phyloP scores from a whole-genome alignment of 352 stramenopile species.

The Globisporangium spinosum region DNA sequence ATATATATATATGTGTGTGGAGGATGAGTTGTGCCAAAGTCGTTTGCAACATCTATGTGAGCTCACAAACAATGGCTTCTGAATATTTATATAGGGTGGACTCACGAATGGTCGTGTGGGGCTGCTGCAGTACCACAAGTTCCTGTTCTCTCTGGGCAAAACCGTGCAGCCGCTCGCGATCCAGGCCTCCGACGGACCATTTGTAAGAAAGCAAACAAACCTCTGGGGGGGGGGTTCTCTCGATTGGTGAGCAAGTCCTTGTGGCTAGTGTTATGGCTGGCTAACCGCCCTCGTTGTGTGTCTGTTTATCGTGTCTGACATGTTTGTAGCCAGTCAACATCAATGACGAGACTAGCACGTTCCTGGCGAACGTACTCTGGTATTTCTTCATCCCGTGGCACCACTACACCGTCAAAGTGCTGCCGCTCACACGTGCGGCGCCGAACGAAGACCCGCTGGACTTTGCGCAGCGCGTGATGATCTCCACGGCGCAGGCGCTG shows the following conservation, averaged over 20 bases:
- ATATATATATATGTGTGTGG: not conserved
- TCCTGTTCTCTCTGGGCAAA: conserved; percentile 68
- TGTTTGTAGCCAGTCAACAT: conserved; percentile 60
- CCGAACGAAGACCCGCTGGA: conserved; percentile 43
- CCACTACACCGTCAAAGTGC: conserved; percentile 55
- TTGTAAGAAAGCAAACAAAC: conserved; percentile 31
- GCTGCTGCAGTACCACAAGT: conserved; percentile 76
- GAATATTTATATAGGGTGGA: conserved; percentile 26
- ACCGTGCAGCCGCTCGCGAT: conserved; percentile 62
- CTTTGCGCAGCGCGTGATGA: conserved; percentile 65
- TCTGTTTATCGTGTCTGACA: not conserved
- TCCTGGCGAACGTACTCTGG: conserved; percentile 68
- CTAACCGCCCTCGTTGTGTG: not conserved
- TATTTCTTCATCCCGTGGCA: conserved; percentile 72
- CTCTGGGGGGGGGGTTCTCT: not conserved
- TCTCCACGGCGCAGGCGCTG: conserved; percentile 41
- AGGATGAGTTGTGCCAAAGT: not conserved
- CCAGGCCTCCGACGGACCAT: conserved; percentile 53
- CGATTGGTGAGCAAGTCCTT: not conserved
- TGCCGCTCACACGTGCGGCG: conserved; percentile 34
- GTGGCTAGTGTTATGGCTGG: not conserved
- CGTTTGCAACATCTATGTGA: not conserved
- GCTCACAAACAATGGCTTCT: not conserved
- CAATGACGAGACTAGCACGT: conserved; percentile 76
- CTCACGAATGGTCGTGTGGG: conserved; percentile 64